A percentile compares a stretch with the other conserved stretches of the same genome.
phyloP scores from a whole-genome alignment of 768 basidiomycete species.

The Sporobolomyces phaffii region DNA sequence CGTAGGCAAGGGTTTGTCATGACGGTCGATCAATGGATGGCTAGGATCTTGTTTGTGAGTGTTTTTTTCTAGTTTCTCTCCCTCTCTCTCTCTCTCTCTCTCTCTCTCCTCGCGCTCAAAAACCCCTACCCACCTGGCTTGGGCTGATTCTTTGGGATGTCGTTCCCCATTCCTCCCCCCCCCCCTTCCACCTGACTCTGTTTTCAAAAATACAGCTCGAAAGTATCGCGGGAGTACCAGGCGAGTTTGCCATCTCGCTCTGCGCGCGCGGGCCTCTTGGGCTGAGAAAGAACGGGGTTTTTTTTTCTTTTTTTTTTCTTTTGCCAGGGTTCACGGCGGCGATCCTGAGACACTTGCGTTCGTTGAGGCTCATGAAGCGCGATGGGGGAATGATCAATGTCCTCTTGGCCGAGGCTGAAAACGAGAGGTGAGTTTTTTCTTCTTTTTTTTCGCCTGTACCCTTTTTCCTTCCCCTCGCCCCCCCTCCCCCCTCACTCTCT shows the following conservation, averaged over 20 bases:
- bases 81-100: too few species aligned
- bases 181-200: too few species aligned
- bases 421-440: slow-evolving; percentile 71
- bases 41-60: slow-evolving; percentile 55
- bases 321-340: slow-evolving; percentile 57
- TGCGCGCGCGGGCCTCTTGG: neutral
- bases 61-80: neutral
- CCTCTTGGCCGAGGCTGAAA: slow-evolving; percentile 79
- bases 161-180: too few species aligned
- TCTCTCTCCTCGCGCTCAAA: too few species aligned
- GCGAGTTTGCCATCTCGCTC: slow-evolving; percentile 48
- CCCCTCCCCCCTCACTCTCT: too few species aligned
- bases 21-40: slow-evolving; percentile 50
- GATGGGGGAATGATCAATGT: slow-evolving; percentile 48
- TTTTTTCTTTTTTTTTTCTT: neutral
- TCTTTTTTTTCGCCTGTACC: too few species aligned
- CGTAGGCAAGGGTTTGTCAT: slow-evolving; percentile 68
- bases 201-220: slow-evolving; percentile 59
- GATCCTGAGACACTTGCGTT: slow-evolving; percentile 63
- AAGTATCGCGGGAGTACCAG: slow-evolving; percentile 87
- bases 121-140: too few species aligned
- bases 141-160: neutral
- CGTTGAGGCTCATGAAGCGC: slow-evolving; percentile 73
- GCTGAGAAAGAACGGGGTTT: too few species aligned
- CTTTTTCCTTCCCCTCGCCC: too few species aligned